Base-by-base conservation (phyloP, 331 rosid species). In the Dryas integrifolia region DNA sequence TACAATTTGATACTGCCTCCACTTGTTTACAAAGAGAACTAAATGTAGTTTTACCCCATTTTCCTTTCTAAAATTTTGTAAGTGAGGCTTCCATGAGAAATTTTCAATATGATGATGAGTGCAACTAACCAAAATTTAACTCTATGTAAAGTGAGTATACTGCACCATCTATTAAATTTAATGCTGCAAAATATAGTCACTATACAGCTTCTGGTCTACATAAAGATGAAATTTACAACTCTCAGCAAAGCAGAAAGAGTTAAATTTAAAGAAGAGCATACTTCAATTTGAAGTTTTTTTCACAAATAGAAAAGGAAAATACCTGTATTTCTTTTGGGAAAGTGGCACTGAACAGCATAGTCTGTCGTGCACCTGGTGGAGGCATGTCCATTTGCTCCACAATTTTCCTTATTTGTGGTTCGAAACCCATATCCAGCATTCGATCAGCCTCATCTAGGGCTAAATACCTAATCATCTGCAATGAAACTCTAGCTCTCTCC, bases 381-480 rank as follows among this genome's bases (percentile, higher is more conserved):
- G 97, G 97, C 97, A 91, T 91, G 83, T 91, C 97, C 95, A 86
- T 88, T 69, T 91, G 95, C 70, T 90, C 83, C 11, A 90, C 97
- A 75, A 90, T 88, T 84, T 90, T 88, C 84, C 97, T 82, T 59
- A 90, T 90, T 80, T 90, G 95, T 9, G 97, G 97, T 62, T 90
- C 95, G 82, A 90, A 90, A 65, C 97, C 97, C 97, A 90, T 90
- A 81, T 90, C 97, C 85, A 90, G 84, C 95, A 90, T 90, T 69
- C 97, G 86, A 73, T 88, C 97, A 66, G 97, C 97, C 80, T 90
- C 97, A 53, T 90, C 97, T 30, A 90, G 82, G 63, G 97, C 95
- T 65, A 90, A 67, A 84, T 86, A 90, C 72, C 86, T 81, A 40
- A 87, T 85, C 95, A 87, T 82, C 83, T 87, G 92, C 73, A 89